Conservation (phyloP, 352 stramenopile species). For the Aphanomyces invadans region DNA sequence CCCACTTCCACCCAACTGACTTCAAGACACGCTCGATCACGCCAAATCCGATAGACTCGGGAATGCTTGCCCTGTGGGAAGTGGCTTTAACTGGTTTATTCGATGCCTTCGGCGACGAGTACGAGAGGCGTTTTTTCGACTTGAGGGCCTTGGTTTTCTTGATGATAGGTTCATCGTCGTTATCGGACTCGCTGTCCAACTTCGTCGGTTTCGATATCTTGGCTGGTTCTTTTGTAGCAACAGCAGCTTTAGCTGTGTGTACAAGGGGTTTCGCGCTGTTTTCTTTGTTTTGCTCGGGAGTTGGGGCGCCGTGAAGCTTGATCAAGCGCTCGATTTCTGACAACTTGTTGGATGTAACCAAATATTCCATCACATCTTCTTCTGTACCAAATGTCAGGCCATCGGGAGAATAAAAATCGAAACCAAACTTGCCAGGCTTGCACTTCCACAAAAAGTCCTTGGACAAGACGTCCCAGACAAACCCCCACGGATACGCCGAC, state of each 20-base stretch:
- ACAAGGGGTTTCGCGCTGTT: neutral
- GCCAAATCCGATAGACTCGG: neutral
- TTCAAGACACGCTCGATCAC: constrained; percentile 11
- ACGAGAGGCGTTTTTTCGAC: constrained; percentile 20
- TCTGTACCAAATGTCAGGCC: constrained; percentile 7
- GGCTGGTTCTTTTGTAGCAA: too few species aligned
- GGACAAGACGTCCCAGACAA: neutral
- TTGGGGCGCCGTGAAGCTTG: neutral
- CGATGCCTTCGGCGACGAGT: neutral
- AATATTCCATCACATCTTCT: constrained; percentile 14
- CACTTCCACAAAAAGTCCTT: constrained; percentile 9
- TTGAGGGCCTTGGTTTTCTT: constrained; percentile 5
- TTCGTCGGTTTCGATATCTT: neutral
- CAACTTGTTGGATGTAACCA: neutral
- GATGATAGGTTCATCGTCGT: too few species aligned
- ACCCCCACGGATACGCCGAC: constrained; percentile 8
- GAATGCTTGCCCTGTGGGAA: too few species aligned
- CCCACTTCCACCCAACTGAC: neutral
- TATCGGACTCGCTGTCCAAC: too few species aligned
- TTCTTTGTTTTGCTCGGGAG: constrained; percentile 9
- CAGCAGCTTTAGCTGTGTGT: neutral
- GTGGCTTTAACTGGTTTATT: too few species aligned
- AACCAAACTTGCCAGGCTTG: constrained; percentile 2
- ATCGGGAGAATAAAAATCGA: neutral
- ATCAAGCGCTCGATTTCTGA: neutral